Evolutionary conservation across 2,329 filamentous ascomycete genomes (phyloP).

Genomic region (Fusarium pseudoanthophilum): DNA sequence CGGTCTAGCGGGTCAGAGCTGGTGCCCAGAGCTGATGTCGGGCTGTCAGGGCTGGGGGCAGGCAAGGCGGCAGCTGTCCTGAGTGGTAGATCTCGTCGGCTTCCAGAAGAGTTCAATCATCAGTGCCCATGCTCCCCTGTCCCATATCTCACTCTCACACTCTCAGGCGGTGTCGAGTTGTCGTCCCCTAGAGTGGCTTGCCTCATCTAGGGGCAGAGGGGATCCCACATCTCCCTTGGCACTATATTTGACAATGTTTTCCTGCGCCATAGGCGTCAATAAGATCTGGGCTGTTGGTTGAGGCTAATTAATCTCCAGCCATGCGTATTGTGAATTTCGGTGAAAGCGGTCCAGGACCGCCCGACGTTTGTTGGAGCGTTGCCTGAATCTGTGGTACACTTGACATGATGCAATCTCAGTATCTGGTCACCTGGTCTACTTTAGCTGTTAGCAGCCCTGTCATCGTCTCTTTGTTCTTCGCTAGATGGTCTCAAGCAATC

Average conservation of each 20-base stretch:
- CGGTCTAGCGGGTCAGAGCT: slow-evolving; percentile 32
- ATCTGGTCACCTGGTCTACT: slow-evolving; percentile 32
- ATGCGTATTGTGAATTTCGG: slow-evolving; percentile 41
- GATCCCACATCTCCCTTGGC: slow-evolving; percentile 32
- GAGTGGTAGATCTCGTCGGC: slow-evolving; percentile 41
- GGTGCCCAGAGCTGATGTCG: slow-evolving; percentile 30
- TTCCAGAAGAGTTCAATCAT: slow-evolving; percentile 39
- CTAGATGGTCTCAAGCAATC: slow-evolving; percentile 9
- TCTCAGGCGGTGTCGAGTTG: slow-evolving; percentile 37
- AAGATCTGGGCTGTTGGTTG: slow-evolving; percentile 21
- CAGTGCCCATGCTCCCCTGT: slow-evolving; percentile 28
- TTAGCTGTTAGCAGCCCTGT: neutral
- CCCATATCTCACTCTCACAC: slow-evolving; percentile 13
- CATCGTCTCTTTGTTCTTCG: slow-evolving; percentile 27
- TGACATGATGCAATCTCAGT: slow-evolving; percentile 34
- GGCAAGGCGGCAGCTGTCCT: slow-evolving; percentile 29
- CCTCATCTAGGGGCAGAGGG: slow-evolving; percentile 36
- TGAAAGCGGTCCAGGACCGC: slow-evolving; percentile 38
- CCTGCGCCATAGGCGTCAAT: slow-evolving; percentile 24
- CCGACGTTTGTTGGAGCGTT: slow-evolving; percentile 14
- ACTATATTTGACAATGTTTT: slow-evolving; percentile 27
- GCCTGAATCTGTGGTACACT: slow-evolving; percentile 31
- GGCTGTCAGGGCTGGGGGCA: slow-evolving; percentile 32
- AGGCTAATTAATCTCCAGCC: slow-evolving; percentile 43
- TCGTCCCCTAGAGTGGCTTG: slow-evolving; percentile 41